Base-by-base conservation (phyloP, 495 filamentous ascomycete genomes). In the Podospora bellae-mahoneyi region DNA sequence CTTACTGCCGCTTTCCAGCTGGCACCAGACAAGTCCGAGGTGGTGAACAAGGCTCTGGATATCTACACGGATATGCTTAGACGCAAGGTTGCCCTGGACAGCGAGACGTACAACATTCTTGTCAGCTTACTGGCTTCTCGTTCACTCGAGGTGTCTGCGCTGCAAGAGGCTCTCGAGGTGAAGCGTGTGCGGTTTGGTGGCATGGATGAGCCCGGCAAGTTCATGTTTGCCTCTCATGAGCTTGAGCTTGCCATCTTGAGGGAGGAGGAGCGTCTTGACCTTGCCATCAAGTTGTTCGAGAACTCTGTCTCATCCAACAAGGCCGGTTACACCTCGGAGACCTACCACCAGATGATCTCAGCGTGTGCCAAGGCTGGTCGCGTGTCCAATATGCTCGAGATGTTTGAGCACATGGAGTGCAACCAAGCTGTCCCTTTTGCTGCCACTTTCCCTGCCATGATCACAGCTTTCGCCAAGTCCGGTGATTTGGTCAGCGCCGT, bases 11-110 rank as follows among this genome's bases (percentile, higher is more conserved):
- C 92, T 26, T 88, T 96, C 67, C 81, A 90, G 68, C 83, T 96
- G 23, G 86, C 90, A 1, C 81, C 82, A 5, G 87, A 91, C 73
- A 88, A 88, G 74, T 87, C 89, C 62, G 91, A 93, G 79, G 85
- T 93, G 10, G 89, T 97, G 27, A 87, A 91, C 60, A 97, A 96
- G 80, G 93, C 92, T 5, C 86, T 98, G 61, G 93, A 94, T 83
- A 90, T 98, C 66, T 98, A 98, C 81, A 90, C 92, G 56, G 92
- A 97, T 76, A 97, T 99, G 94, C 89, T 97, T 71, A 86, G 90
- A 68, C 90, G 93, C 60, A 90, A 89, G 72, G 89, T 97, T 56
- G 78, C 84, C 28, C 94, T 94, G 18, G 89, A 96, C 74, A 88
- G 89, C 67, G 85, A 89, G 64, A 98, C 93, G 6, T 98, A 96